Base-by-base conservation (phyloP, 176 grass and related monocot species). In the Avena eriantha region DNA sequence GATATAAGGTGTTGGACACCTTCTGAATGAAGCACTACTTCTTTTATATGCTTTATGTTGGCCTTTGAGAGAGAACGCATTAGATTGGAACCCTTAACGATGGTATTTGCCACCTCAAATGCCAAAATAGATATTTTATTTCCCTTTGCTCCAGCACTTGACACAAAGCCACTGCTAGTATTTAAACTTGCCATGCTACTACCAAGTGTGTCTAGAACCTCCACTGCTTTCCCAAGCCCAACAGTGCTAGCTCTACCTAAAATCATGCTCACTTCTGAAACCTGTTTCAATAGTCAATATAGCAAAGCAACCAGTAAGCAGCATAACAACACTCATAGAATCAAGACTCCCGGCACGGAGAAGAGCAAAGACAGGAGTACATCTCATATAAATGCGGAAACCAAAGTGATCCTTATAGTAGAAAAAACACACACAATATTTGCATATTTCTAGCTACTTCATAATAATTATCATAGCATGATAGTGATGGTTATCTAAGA, bases 61-160 rank as follows among this genome's bases (percentile, higher is more conserved):
- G 92, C 72, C 83, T 94, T 91, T 5, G 97, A 97, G 70, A 99
- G 85, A 74, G 97, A 96, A 80, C 80, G 92, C 94, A 99, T 94
- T 63, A 99, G 82, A 91, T 90, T 99, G 72, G 83, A 92, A 64
- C 94, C 94, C 89, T 94, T 96, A 85, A 93, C 97, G 82, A 99
- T 81, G 23, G 97, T 99, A 60, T 99, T 99, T 77, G 94, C 97
- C 58, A 99, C 92, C 87, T 99, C 97, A 79, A 99, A 99, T 76
- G 97, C 89, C 85, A 99, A 82, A 90, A 99, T 95, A 46, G 78
- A 87, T 92, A 99, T 99, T 89, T 83, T 93, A 80, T 92, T 94
- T 74, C 85, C 90, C 84, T 97, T 98, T 66, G 90, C 73, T 77
- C 39, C 39, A 41, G 83, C 34, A 82, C 84, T 91, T 67, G 87